These are phyloP conservation scores for Adansonia digitata DNA, from an alignment of 345 rosid species.

Conservation along the genomic window DNA sequence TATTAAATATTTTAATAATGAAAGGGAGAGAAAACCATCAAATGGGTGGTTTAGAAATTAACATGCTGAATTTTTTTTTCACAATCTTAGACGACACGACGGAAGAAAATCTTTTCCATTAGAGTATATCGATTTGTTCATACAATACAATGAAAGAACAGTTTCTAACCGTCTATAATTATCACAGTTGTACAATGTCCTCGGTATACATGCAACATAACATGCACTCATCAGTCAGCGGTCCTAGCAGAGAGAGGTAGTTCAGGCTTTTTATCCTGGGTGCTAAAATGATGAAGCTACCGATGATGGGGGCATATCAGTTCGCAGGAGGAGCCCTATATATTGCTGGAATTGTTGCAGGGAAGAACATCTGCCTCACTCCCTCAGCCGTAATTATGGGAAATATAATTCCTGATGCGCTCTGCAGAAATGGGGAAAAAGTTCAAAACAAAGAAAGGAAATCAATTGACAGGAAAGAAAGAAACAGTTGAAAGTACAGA, in stretches of 20 bases:
- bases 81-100: neutral
- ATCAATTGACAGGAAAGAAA: neutral
- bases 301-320: neutral
- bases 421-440: constrained; percentile 28
- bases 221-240: neutral
- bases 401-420: constrained; percentile 41
- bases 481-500: constrained; percentile 7
- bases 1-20: no score
- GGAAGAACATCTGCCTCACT: constrained; percentile 47
- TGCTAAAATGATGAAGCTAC: neutral
- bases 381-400: constrained; percentile 48
- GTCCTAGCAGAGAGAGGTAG: neutral
- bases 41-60: no score
- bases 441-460: no score
- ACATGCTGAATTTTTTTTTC: neutral
- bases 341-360: constrained; percentile 29
- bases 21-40: no score
- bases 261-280: no score
- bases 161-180: neutral
- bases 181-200: neutral
- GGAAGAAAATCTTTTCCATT: neutral
- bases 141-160: neutral
- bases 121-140: neutral
- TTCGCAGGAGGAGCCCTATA: constrained; percentile 23
- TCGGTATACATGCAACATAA: neutral